These are phyloP conservation scores for Blastobotrys illinoisensis DNA, from an alignment of 1,139 yeast genomes.

Conservation along the genomic window DNA sequence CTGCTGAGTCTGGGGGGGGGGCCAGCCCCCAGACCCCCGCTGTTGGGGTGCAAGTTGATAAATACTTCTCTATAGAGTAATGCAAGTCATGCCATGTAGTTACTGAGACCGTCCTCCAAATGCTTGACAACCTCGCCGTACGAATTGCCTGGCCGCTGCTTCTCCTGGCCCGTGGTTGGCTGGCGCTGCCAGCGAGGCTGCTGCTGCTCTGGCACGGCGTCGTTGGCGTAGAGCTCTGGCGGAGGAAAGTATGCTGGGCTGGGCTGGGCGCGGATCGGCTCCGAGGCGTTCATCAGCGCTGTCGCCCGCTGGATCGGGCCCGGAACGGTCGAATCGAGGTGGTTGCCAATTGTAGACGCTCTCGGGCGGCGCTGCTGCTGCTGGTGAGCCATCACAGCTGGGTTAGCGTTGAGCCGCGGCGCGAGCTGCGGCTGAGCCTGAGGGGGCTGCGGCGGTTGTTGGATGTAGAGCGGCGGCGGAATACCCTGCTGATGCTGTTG, in stretches of 20 bases:
- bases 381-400: slow-evolving; percentile 5
- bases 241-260: slow-evolving; percentile 40
- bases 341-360: slow-evolving; percentile 39
- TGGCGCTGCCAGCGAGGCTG: slow-evolving; percentile 1
- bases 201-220: slow-evolving; percentile 7
- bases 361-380: slow-evolving; percentile 27
- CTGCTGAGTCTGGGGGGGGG: too few relatives aligned
- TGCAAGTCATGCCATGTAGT: slow-evolving; percentile 6
- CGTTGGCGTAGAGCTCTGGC: slow-evolving; percentile 29
- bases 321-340: slow-evolving; percentile 36
- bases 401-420: slow-evolving; percentile 4
- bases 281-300: slow-evolving; percentile 36
- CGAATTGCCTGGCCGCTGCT: slow-evolving; percentile 9
- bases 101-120: slow-evolving; percentile 29
- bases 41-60: too few relatives aligned
- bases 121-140: slow-evolving; percentile 29
- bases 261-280: slow-evolving; percentile 36
- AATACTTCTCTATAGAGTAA: slow-evolving; percentile 17
- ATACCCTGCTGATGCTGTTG: slow-evolving; percentile 2
- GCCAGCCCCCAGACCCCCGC: neutral
- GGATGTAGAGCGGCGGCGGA: slow-evolving; percentile 1
- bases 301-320: slow-evolving; percentile 40
- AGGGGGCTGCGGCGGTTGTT: slow-evolving; percentile 4
- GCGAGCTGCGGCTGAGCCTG: slow-evolving; percentile 4
- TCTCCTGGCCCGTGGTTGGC: slow-evolving; percentile 6